A percentile compares a stretch with the other conserved stretches of the same genome.
These are phyloP conservation scores for Chrysoporthe deuterocubensis DNA, from an alignment of 2,329 filamentous ascomycete genomes.

Conservation along the genomic window DNA sequence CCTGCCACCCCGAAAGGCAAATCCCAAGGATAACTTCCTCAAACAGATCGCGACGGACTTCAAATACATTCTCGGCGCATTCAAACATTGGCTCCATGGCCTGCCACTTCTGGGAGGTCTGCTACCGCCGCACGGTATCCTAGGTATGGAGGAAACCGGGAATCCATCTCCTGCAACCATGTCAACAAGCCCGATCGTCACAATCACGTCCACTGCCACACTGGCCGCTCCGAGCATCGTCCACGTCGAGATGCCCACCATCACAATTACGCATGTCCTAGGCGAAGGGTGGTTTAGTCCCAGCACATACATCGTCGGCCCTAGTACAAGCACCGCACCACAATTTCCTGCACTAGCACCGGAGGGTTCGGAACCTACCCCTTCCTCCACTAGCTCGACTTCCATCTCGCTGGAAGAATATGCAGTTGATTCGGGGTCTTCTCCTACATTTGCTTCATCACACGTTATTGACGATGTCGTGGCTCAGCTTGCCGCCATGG, in stretches of 20 bases:
- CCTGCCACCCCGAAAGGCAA: conserved; percentile 26
- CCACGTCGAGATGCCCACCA: conserved; percentile 18
- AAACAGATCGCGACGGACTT: conserved; percentile 28
- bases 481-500: conserved; percentile 13
- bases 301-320: conserved; percentile 24
- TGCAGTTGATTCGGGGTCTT: background rate
- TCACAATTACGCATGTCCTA: conserved; percentile 28
- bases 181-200: background rate
- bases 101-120: conserved; percentile 16
- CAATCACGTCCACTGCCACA: conserved; percentile 12
- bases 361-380: background rate
- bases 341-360: conserved; percentile 12
- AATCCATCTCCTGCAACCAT: background rate
- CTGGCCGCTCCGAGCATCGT: conserved; percentile 2
- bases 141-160: conserved; percentile 23
- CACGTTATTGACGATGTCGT: conserved; percentile 23
- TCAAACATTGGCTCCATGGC: conserved; percentile 25
- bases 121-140: conserved; percentile 8
- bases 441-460: background rate
- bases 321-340: conserved; percentile 13
- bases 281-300: conserved; percentile 28
- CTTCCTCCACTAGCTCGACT: background rate
- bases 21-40: conserved; percentile 28
- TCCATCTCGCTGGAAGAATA: background rate
- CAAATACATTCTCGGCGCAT: conserved; percentile 15